A percentile compares a stretch with the other conserved stretches of the same genome.
Conservation (phyloP, 805 yeast species). For the Candida piceae region DNA sequence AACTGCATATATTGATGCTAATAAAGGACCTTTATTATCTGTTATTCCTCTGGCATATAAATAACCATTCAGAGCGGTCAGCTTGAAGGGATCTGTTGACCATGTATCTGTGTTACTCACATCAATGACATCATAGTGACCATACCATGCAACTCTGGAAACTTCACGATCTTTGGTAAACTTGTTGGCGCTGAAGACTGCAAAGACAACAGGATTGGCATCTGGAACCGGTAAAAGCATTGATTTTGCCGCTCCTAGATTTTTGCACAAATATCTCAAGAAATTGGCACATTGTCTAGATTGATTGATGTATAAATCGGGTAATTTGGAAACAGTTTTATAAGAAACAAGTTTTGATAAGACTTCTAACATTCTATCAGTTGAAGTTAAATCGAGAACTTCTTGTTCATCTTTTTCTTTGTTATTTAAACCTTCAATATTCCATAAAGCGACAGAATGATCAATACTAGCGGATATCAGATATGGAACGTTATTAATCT, state of each 20-base stretch:
- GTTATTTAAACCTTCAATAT: conserved; percentile 32
- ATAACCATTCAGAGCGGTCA: conserved; percentile 79
- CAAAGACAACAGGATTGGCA: conserved; percentile 84
- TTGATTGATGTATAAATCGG: conserved; percentile 65
- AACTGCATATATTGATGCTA: conserved; percentile 84
- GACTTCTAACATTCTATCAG: conserved; percentile 57
- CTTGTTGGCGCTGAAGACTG: conserved; percentile 53
- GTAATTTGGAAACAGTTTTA: conserved; percentile 73
- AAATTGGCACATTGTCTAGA: conserved; percentile 83
- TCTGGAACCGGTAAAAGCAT: conserved; percentile 65
- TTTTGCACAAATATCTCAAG: conserved; percentile 54
- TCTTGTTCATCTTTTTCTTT: conserved; percentile 2
- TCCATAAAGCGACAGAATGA: conserved; percentile 70
- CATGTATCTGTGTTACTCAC: conserved; percentile 58
- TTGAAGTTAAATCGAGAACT: conserved; percentile 11
- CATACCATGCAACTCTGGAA: conserved; percentile 75
- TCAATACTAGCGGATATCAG: conserved; percentile 68
- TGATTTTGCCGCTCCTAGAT: conserved; percentile 65
- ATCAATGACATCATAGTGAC: conserved; percentile 92
- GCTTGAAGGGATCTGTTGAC: conserved; percentile 72
- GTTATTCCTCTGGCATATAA: conserved; percentile 89
- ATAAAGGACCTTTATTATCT: conserved; percentile 90
- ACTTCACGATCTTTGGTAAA: conserved; percentile 2
- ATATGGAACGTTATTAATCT: conserved; percentile 34
- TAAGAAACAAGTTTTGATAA: conserved; percentile 59